Percentiles rank a stretch among this genome's conserved stretches.
Conservation (phyloP, 371 early-diverging fungal genomes). For the Basidiobolus meristosporus region DNA sequence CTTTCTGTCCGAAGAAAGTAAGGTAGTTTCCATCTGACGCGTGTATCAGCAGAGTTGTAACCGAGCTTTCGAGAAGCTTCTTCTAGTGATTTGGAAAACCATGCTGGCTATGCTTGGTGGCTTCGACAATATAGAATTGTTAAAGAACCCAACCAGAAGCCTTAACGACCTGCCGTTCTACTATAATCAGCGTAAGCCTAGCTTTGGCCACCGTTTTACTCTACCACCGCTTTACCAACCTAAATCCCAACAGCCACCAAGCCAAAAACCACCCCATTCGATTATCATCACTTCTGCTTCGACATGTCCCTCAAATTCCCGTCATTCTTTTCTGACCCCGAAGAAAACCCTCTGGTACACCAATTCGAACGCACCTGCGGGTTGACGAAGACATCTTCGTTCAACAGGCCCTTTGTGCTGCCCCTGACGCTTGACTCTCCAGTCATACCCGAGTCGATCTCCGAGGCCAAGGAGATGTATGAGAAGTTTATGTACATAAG, state of each 20-base stretch:
- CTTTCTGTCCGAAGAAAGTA: neutral
- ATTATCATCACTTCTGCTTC: neutral
- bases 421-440: no score
- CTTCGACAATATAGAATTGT: conserved; percentile 13
- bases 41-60: neutral
- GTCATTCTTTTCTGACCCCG: no score
- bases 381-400: no score
- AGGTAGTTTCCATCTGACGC: neutral
- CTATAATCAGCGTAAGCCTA: conserved; percentile 4
- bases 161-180: conserved; percentile 18
- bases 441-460: no score
- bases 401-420: no score
- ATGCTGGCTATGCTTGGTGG: conserved; percentile 38
- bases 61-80: conserved; percentile 16
- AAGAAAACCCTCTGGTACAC: no score
- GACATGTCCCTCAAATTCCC: neutral
- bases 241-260: neutral
- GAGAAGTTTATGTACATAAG: no score
- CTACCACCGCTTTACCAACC: neutral
- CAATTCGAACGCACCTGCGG: no score
- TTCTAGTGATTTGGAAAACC: conserved; percentile 44
- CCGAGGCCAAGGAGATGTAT: no score
- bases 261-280: neutral
- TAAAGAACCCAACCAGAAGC: conserved; percentile 22
- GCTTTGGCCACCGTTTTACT: neutral